Evolutionary conservation across 2,329 filamentous ascomycete species (phyloP).

Genomic region (Ascochyta koolunga): DNA sequence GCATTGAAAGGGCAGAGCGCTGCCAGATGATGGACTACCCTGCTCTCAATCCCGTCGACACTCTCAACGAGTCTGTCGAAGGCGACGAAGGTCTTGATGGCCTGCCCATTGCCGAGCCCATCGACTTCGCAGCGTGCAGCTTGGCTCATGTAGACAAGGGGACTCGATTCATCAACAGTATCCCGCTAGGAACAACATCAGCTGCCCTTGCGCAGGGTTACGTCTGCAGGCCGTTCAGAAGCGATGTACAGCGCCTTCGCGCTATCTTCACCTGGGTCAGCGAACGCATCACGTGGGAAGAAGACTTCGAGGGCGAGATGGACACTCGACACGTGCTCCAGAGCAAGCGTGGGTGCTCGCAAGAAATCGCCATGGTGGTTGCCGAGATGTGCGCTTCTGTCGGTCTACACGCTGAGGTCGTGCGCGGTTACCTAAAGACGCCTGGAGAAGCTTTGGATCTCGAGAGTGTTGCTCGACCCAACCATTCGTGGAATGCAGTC

Average conservation of each 20-base stretch:
- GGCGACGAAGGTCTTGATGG: slow-evolving; percentile 91
- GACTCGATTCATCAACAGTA: slow-evolving; percentile 82
- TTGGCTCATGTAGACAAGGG: slow-evolving; percentile 93
- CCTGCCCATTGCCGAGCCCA: slow-evolving; percentile 78
- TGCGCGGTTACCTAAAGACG: slow-evolving; percentile 87
- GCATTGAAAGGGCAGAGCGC: slow-evolving; percentile 80
- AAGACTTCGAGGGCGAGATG: slow-evolving; percentile 84
- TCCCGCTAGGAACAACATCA: slow-evolving; percentile 82
- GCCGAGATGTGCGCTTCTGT: slow-evolving; percentile 93
- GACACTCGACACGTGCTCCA: slow-evolving; percentile 86
- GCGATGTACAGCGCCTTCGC: slow-evolving; percentile 87
- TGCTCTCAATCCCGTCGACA: slow-evolving; percentile 86
- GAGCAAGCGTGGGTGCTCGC: slow-evolving; percentile 79
- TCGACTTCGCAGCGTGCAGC: slow-evolving; percentile 80
- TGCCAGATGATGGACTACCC: slow-evolving; percentile 95
- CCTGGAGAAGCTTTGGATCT: slow-evolving; percentile 79
- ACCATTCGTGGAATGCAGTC: slow-evolving; percentile 98
- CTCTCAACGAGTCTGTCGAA: slow-evolving; percentile 81
- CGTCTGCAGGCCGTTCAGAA: slow-evolving; percentile 91
- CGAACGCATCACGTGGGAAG: slow-evolving; percentile 95
- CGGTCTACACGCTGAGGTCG: slow-evolving; percentile 83
- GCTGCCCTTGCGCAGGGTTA: slow-evolving; percentile 86
- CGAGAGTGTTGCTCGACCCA: slow-evolving; percentile 81
- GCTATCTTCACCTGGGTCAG: slow-evolving; percentile 98
- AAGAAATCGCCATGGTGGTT: slow-evolving; percentile 88